These are phyloP conservation scores for Seminavis robusta DNA, from an alignment of 108 stramenopile genomes.

Conservation along the genomic window DNA sequence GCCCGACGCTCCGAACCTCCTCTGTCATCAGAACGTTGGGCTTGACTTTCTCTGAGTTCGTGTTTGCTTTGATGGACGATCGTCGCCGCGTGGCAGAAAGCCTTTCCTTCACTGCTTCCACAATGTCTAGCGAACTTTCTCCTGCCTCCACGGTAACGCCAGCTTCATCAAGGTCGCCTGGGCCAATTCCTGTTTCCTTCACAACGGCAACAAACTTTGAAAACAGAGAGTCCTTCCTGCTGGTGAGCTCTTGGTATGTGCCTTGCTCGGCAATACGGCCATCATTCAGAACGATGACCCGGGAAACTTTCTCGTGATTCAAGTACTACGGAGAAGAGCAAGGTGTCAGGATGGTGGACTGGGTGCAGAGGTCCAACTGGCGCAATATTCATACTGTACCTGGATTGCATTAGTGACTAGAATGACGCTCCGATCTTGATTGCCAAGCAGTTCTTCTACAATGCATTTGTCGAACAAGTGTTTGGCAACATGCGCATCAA, in stretches of 20 bases:
- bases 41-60: background rate
- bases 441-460: slow-evolving; percentile 45
- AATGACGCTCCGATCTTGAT: slow-evolving; percentile 50
- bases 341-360: too few relatives aligned
- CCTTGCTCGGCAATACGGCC: slow-evolving; percentile 75
- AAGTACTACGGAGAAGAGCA: slow-evolving; percentile 74
- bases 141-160: background rate
- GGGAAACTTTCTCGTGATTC: slow-evolving; percentile 54
- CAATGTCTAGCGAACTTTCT: too few relatives aligned
- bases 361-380: too few relatives aligned
- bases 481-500: slow-evolving; percentile 87
- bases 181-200: background rate
- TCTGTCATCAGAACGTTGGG: slow-evolving; percentile 17
- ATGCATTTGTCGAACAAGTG: slow-evolving; percentile 87
- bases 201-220: slow-evolving; percentile 41
- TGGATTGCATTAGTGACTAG: slow-evolving; percentile 90
- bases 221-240: slow-evolving; percentile 43
- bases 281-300: slow-evolving; percentile 62
- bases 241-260: slow-evolving; percentile 55
- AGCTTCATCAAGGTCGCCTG: background rate
- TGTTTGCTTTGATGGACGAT: too few relatives aligned
- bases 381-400: too few relatives aligned
- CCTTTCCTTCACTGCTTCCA: too few relatives aligned
- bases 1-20: slow-evolving; percentile 17
- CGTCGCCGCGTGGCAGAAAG: too few relatives aligned